Conservation (phyloP, 2,329 filamentous ascomycete genomes). For the Phialemonium atrogriseum region DNA sequence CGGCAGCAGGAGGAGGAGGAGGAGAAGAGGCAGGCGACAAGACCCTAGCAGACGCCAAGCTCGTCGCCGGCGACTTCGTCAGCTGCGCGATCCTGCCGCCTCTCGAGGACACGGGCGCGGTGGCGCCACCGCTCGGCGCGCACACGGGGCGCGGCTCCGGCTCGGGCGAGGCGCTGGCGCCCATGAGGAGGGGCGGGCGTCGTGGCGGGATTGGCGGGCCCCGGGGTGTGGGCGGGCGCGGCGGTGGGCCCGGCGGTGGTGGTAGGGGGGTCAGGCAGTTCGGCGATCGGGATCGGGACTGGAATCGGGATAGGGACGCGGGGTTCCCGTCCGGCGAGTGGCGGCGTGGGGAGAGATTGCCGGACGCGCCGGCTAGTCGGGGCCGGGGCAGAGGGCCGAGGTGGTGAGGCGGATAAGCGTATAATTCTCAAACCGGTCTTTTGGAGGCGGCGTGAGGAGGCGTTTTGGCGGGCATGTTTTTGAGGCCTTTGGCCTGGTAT, state of each 20-base stretch:
- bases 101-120: slow-evolving; percentile 57
- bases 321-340: slow-evolving; percentile 50
- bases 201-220: slow-evolving; percentile 14
- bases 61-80: slow-evolving; percentile 85
- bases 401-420: slow-evolving; percentile 16
- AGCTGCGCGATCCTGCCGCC: slow-evolving; percentile 75
- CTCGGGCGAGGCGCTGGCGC: slow-evolving; percentile 23
- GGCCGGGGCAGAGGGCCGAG: slow-evolving; percentile 34
- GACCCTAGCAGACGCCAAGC: slow-evolving; percentile 67
- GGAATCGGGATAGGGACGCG: slow-evolving; percentile 9
- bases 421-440: not conserved
- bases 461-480: not conserved
- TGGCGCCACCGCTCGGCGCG: slow-evolving; percentile 53
- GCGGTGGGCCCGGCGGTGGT: slow-evolving; percentile 7
- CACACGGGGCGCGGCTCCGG: slow-evolving; percentile 33
- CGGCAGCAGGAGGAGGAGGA: slow-evolving; percentile 25
- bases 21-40: slow-evolving; percentile 61
- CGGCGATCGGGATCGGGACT: slow-evolving; percentile 4
- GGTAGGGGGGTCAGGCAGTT: slow-evolving; percentile 24
- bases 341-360: slow-evolving; percentile 56
- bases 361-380: slow-evolving; percentile 37
- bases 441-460: not conserved
- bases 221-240: slow-evolving; percentile 28
- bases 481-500: not conserved
- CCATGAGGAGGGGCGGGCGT: slow-evolving; percentile 16